These are phyloP conservation scores for Pseudozyma tsukubaensis DNA, from an alignment of 1,284 basidiomycete species.

Conservation along the genomic window DNA sequence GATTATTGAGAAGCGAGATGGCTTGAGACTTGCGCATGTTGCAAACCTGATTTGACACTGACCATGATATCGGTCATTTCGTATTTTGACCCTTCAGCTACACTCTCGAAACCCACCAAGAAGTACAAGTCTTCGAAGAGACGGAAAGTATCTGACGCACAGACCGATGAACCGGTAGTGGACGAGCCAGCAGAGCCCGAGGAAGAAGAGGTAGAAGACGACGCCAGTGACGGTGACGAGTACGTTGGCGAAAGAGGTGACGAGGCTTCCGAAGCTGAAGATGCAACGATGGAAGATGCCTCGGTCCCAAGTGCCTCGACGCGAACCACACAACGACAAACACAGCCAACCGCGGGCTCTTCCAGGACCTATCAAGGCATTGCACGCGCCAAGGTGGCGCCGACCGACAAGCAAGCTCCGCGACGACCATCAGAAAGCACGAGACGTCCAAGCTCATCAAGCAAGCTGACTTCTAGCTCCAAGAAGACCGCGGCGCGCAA, in stretches of 20 bases:
- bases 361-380: neutral
- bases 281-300: conserved; percentile 13
- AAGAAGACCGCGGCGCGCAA: conserved; percentile 28
- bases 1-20: too few species aligned
- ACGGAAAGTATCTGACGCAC: conserved; percentile 8
- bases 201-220: conserved; percentile 18
- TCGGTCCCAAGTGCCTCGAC: neutral
- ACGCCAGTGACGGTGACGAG: conserved; percentile 25
- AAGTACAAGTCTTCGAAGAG: conserved; percentile 26
- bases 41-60: too few species aligned
- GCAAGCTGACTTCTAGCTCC: conserved; percentile 7
- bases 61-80: too few species aligned
- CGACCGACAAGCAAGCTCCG: neutral
- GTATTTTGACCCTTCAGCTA: neutral
- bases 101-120: conserved; percentile 16
- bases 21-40: too few species aligned
- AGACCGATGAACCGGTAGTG: neutral
- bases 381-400: neutral
- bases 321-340: conserved; percentile 3
- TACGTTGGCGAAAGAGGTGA: conserved; percentile 20
- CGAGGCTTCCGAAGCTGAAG: conserved; percentile 26
- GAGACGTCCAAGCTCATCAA: conserved; percentile 27
- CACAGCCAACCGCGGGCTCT: neutral
- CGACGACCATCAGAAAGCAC: conserved; percentile 12
- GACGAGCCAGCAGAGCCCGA: conserved; percentile 20